These are phyloP conservation scores for Monilinia fructicola DNA, from an alignment of 2,329 filamentous ascomycete species.

Conservation along the genomic window DNA sequence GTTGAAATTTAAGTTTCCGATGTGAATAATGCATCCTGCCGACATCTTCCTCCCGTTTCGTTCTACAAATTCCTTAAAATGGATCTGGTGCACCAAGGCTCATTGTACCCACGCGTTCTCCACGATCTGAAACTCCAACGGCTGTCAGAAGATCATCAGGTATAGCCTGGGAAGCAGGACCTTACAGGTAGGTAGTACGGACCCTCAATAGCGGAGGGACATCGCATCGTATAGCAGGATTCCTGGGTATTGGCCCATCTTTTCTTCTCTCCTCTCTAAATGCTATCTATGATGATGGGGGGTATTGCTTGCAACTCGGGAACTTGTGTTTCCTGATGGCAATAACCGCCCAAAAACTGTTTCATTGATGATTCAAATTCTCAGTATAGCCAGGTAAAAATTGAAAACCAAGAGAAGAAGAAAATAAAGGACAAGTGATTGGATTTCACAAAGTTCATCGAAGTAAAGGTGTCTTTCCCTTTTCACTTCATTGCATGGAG, in stretches of 20 bases:
- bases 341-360: neutral
- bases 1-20: conserved; percentile 26
- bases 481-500: conserved; percentile 22
- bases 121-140: conserved; percentile 37
- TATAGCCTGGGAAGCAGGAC: conserved; percentile 17
- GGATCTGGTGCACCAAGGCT: conserved; percentile 25
- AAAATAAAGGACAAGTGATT: neutral
- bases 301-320: conserved; percentile 12
- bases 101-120: conserved; percentile 37
- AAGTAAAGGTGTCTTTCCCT: conserved; percentile 2
- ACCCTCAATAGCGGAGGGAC: conserved; percentile 13
- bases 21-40: conserved; percentile 30
- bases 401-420: conserved; percentile 2
- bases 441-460: conserved; percentile 14
- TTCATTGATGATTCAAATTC: neutral
- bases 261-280: neutral
- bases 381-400: neutral
- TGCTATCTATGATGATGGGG: neutral
- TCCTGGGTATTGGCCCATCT: neutral
- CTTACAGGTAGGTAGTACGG: conserved; percentile 18
- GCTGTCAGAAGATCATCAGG: conserved; percentile 32
- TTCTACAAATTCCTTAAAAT: conserved; percentile 28
- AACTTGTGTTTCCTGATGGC: neutral
- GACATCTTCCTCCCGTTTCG: conserved; percentile 29
- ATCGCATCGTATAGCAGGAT: conserved; percentile 15